A percentile compares a stretch with the other conserved stretches of the same genome.
Evolutionary conservation across 2,329 filamentous ascomycete species (phyloP).

Genomic region (Talaromyces sp.): DNA sequence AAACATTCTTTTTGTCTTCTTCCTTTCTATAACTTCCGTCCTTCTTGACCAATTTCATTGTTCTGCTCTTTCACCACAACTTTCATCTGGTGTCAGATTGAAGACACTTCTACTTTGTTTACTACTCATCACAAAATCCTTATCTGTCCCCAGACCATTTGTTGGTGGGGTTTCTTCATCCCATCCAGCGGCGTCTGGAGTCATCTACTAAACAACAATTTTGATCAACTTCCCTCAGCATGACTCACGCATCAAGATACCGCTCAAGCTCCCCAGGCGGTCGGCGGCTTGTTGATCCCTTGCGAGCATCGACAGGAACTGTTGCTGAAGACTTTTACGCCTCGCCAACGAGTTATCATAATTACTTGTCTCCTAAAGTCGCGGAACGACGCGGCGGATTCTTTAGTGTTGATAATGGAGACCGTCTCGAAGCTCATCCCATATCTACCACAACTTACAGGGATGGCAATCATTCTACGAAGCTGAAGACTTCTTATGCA

Average conservation of each 20-base stretch:
- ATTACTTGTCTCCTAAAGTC: slow-evolving; percentile 27
- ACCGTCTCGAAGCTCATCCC: slow-evolving; percentile 30
- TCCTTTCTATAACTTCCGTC: not conserved
- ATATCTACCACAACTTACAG: slow-evolving; percentile 30
- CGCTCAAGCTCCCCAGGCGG: slow-evolving; percentile 32
- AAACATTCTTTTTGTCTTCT: not conserved
- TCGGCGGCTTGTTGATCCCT: slow-evolving; percentile 31
- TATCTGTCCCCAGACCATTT: not conserved
- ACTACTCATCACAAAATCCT: not conserved
- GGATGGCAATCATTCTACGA: slow-evolving; percentile 28
- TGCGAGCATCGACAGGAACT: slow-evolving; percentile 39
- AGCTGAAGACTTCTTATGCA: slow-evolving; percentile 34
- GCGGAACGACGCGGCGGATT: slow-evolving; percentile 25
- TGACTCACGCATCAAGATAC: slow-evolving; percentile 28
- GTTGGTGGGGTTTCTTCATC: slow-evolving; percentile 5
- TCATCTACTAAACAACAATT: not conserved
- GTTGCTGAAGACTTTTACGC: slow-evolving; percentile 34
- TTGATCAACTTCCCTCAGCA: slow-evolving; percentile 13
- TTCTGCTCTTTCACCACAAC: not conserved
- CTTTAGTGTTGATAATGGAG: slow-evolving; percentile 21
- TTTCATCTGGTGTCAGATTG: not conserved
- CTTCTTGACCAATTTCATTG: not conserved
- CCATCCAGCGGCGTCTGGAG: not conserved
- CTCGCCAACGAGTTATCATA: slow-evolving; percentile 24
- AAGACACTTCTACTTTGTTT: not conserved